Evolutionary conservation across 1,284 basidiomycete genomes (phyloP).

Genomic region (Tylopilus sp.): DNA sequence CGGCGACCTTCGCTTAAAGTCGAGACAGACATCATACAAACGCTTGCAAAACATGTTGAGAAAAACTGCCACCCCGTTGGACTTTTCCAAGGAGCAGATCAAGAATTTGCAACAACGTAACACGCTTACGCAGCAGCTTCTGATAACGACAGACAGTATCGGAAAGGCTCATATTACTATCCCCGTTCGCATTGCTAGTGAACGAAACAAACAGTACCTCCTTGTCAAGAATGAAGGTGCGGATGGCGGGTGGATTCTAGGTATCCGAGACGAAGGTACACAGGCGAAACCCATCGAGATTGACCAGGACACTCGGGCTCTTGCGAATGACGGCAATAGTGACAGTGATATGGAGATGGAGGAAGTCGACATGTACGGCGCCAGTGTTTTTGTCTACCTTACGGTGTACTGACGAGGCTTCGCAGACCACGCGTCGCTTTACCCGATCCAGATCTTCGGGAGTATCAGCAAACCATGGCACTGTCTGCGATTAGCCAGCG

Average conservation of each 20-base stretch:
- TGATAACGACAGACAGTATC: conserved; percentile 91
- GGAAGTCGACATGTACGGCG: conserved; percentile 64
- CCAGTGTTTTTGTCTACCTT: not conserved
- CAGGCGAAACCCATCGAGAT: conserved; percentile 86
- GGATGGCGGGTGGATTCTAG: conserved; percentile 91
- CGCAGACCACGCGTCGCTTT: conserved; percentile 33
- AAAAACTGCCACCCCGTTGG: conserved; percentile 78
- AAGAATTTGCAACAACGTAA: conserved; percentile 88
- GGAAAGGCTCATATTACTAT: conserved; percentile 88
- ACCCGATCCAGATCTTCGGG: conserved; percentile 64
- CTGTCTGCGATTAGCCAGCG: conserved; percentile 61
- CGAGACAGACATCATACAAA: conserved; percentile 89
- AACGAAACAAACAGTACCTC: conserved; percentile 91
- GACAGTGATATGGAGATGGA: conserved; percentile 72
- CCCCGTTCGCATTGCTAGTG: conserved; percentile 89
- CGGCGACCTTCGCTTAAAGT: conserved; percentile 90
- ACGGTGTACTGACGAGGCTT: conserved; percentile 18
- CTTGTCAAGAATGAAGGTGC: conserved; percentile 85
- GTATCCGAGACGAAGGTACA: conserved; percentile 77
- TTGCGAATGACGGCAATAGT: conserved; percentile 39
- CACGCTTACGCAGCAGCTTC: conserved; percentile 89
- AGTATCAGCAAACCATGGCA: conserved; percentile 63
- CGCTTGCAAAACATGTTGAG: conserved; percentile 90
- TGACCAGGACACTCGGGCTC: conserved; percentile 48
- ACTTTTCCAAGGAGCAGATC: conserved; percentile 96